These are phyloP conservation scores for Citrus sinensis DNA, from an alignment of 345 rosid species.

Conservation along the genomic window DVS_A1.0 CM039165.1:38303501-38304000, in stretches of 20 bases:
- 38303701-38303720: conserved; percentile 73
- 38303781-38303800: conserved; percentile 74
- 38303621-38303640: conserved; percentile 85
- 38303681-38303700: conserved; percentile 82
- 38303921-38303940: conserved; percentile 61
- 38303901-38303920: conserved; percentile 65
- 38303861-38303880: conserved; percentile 72
- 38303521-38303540: conserved; percentile 74
- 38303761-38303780: conserved; percentile 73
- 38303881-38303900: conserved; percentile 82
- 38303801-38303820: conserved; percentile 74
- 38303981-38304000: conserved; percentile 84
- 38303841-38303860: conserved; percentile 90
- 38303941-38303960: conserved; percentile 80
- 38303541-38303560: conserved; percentile 79
- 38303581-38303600: conserved; percentile 88
- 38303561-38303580: conserved; percentile 92
- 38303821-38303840: conserved; percentile 71
- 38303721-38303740: conserved; percentile 80
- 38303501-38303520: conserved; percentile 63
- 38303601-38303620: conserved; percentile 79
- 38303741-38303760: conserved; percentile 94
- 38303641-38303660: conserved; percentile 91
- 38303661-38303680: conserved; percentile 91
- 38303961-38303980: conserved; percentile 83